A percentile compares a stretch with the other conserved stretches of the same genome.
Evolutionary conservation across 306 rosid species (phyloP).

Genomic region (Vigna hirtella): DNA sequence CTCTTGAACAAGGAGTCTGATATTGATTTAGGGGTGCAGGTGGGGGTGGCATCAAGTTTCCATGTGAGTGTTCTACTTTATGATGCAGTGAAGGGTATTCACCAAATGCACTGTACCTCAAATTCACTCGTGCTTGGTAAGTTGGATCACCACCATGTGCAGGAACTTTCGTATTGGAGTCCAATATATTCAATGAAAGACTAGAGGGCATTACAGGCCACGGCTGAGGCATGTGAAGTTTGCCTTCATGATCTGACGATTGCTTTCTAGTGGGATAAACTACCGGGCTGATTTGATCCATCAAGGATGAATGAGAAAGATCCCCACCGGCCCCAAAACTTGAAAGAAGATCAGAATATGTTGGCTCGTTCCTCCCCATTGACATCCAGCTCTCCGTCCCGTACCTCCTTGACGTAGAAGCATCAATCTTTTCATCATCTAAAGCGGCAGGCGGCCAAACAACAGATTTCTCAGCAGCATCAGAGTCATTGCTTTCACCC

Average conservation of each 20-base stretch:
- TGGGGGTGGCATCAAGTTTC: constrained; percentile 79
- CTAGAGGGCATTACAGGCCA: constrained; percentile 66
- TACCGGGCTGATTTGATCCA: constrained; percentile 48
- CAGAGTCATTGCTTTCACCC: constrained; percentile 65
- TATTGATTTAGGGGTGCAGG: constrained; percentile 51
- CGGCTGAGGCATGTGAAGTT: constrained; percentile 54
- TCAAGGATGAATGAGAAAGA: constrained; percentile 18
- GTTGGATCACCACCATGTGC: constrained; percentile 53
- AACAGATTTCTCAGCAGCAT: constrained; percentile 64
- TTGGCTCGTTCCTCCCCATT: constrained; percentile 72
- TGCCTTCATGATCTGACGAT: constrained; percentile 66
- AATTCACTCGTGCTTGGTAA: constrained; percentile 62
- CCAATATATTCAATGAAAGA: constrained; percentile 64
- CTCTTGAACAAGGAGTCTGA: constrained; percentile 58
- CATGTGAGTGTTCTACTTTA: constrained; percentile 64
- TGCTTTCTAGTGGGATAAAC: constrained; percentile 57
- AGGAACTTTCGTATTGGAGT: constrained; percentile 61
- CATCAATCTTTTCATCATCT: constrained; percentile 71
- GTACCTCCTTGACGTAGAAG: constrained; percentile 68
- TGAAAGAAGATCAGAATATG: constrained; percentile 79
- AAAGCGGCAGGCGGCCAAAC: constrained; percentile 63
- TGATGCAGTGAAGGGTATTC: constrained; percentile 58
- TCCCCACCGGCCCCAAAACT: constrained; percentile 63
- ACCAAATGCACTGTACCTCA: constrained; percentile 56
- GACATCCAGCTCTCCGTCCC: constrained; percentile 68